Conservation (phyloP, 73 alveolate species). For the Uronychia binucleata region DNA sequence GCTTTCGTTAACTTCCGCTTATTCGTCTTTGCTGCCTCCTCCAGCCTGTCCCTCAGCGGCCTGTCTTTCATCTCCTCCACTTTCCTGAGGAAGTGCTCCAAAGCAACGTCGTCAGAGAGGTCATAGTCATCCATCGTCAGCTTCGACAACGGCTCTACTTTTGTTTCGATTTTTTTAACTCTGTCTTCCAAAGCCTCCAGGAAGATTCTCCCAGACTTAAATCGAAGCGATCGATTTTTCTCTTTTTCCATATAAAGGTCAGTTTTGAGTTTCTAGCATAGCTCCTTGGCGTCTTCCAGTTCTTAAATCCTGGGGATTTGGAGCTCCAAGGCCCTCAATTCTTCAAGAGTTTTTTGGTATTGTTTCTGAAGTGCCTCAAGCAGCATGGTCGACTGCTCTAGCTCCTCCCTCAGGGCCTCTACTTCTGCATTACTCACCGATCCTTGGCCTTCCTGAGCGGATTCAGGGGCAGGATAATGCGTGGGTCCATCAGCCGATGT, state of each 20-base stretch:
- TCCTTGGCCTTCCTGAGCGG: background rate
- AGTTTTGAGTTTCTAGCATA: background rate
- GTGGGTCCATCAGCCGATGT: background rate
- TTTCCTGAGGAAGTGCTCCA: background rate
- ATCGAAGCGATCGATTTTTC: background rate
- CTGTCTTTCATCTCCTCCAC: background rate
- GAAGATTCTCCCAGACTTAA: background rate
- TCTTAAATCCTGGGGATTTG: background rate
- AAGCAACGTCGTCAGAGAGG: background rate
- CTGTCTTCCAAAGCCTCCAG: background rate
- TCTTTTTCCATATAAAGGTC: background rate
- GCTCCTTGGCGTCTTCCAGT: background rate
- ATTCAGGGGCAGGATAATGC: background rate
- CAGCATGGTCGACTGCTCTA: background rate
- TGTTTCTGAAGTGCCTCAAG: background rate
- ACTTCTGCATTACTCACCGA: background rate
- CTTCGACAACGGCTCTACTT: background rate
- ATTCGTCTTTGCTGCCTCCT: background rate
- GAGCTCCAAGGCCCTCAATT: background rate
- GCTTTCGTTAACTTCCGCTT: background rate
- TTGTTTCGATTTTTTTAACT: background rate
- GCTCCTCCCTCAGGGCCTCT: constrained; percentile 2
- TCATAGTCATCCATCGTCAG: background rate
- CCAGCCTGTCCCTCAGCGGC: background rate
- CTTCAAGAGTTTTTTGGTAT: background rate